A percentile compares a stretch with the other conserved stretches of the same genome.
These are phyloP conservation scores for Anthostomella pinea DNA, from an alignment of 2,329 filamentous ascomycete species.

Conservation along the genomic window DNA sequence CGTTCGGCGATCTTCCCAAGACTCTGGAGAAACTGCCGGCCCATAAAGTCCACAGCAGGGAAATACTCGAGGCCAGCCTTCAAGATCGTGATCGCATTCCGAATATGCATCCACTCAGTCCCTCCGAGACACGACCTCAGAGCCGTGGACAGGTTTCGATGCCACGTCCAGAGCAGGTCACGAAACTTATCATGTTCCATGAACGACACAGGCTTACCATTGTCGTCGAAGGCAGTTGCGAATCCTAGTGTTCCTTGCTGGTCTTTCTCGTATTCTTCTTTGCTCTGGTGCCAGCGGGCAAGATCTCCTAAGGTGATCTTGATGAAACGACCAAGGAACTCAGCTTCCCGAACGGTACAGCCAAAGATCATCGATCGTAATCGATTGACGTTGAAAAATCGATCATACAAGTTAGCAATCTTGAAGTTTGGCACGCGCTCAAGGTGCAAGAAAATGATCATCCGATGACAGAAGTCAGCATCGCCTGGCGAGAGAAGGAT, in stretches of 20 bases:
- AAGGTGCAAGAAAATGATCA: constrained; percentile 84
- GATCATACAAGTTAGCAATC: constrained; percentile 77
- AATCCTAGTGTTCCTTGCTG: constrained; percentile 68
- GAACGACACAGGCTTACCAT: constrained; percentile 67
- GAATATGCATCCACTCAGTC: constrained; percentile 94
- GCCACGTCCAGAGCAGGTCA: constrained; percentile 84
- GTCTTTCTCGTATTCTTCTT: constrained; percentile 77
- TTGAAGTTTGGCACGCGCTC: constrained; percentile 83
- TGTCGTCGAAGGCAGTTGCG: constrained; percentile 66
- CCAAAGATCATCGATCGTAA: constrained; percentile 82
- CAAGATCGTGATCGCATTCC: constrained; percentile 88
- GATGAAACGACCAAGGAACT: constrained; percentile 89
- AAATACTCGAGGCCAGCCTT: constrained; percentile 79
- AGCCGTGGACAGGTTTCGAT: constrained; percentile 74
- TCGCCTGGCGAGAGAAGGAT: constrained; percentile 81
- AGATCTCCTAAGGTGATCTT: constrained; percentile 79
- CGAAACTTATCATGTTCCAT: constrained; percentile 85
- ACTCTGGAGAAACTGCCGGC: constrained; percentile 60
- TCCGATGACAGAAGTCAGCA: constrained; percentile 82
- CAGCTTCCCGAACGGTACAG: constrained; percentile 85
- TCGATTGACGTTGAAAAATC: constrained; percentile 79
- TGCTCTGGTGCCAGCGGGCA: constrained; percentile 78
- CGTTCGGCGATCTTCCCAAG: constrained; percentile 65
- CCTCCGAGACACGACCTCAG: constrained; percentile 78
- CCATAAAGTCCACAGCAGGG: constrained; percentile 88